Percentiles rank a stretch among this genome's conserved stretches.
phyloP scores from a whole-genome alignment of 2,329 filamentous ascomycete genomes.

The Fonsecaea pedrosoi region DNA sequence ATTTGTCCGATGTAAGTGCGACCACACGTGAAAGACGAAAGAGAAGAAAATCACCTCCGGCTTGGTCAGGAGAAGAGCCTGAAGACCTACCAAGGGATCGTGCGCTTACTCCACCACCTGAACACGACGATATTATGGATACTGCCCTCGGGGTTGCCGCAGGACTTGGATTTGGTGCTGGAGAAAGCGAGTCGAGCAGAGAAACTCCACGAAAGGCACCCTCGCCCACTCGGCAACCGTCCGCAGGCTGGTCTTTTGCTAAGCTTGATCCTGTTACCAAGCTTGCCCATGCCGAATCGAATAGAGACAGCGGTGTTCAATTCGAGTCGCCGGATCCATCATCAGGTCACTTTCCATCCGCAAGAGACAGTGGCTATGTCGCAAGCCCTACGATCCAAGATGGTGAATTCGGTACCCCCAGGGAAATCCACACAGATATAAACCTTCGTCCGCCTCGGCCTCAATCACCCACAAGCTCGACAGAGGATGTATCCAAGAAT shows the following conservation, averaged over 20 bases:
- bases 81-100: constrained; percentile 38
- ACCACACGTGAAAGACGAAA: constrained; percentile 39
- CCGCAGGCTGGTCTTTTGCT: constrained; percentile 37
- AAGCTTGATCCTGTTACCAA: constrained; percentile 24
- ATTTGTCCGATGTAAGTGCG: constrained; percentile 37
- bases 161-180: constrained; percentile 36
- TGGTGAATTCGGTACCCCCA: constrained; percentile 11
- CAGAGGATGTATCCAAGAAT: constrained; percentile 34
- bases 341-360: constrained; percentile 34
- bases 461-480: constrained; percentile 40
- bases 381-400: constrained; percentile 39
- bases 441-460: constrained; percentile 35
- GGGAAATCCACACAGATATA: constrained; percentile 25
- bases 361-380: constrained; percentile 55
- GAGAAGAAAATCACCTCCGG: constrained; percentile 36
- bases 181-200: constrained; percentile 20
- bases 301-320: constrained; percentile 56
- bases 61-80: constrained; percentile 37
- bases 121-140: constrained; percentile 40
- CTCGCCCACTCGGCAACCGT: constrained; percentile 25
- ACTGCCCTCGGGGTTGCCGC: constrained; percentile 40
- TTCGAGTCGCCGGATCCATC: constrained; percentile 52
- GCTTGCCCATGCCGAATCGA: constrained; percentile 20
- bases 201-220: constrained; percentile 12
- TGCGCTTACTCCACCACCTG: constrained; percentile 37